Evolutionary conservation across 1,139 yeast species (phyloP).

Genomic region (Saccharomyces hybrid): DNA sequence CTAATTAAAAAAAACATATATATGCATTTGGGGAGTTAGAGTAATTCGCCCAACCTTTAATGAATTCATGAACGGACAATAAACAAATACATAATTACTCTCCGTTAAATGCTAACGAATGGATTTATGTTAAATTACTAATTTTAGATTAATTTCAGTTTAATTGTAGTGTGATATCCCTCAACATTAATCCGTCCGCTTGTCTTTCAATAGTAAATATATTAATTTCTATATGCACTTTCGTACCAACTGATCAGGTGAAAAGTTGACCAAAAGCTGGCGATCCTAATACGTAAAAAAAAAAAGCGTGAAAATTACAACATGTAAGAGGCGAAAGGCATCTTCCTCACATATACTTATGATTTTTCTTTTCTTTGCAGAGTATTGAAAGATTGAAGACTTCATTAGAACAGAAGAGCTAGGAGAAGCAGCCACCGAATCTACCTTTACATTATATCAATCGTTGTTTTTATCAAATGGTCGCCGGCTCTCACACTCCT

Average conservation of each 20-base stretch:
- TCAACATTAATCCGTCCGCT: neutral
- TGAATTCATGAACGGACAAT: slow-evolving; percentile 1
- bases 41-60: slow-evolving; percentile 1
- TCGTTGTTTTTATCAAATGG: neutral
- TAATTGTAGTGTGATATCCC: neutral
- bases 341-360: neutral
- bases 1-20: slow-evolving; percentile 5
- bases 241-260: neutral
- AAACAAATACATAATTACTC: neutral
- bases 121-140: neutral
- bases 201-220: neutral
- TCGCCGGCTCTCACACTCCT: neutral
- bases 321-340: neutral
- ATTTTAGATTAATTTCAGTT: neutral
- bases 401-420: neutral
- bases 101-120: neutral
- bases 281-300: neutral
- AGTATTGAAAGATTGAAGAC: neutral
- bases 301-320: neutral
- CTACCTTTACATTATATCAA: neutral
- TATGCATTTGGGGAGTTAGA: neutral
- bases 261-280: neutral
- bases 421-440: neutral
- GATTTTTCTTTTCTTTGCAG: neutral
- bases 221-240: neutral